These are phyloP conservation scores for Glaciozyma martinii DNA, from an alignment of 768 basidiomycete genomes.

Conservation along the genomic window DNA sequence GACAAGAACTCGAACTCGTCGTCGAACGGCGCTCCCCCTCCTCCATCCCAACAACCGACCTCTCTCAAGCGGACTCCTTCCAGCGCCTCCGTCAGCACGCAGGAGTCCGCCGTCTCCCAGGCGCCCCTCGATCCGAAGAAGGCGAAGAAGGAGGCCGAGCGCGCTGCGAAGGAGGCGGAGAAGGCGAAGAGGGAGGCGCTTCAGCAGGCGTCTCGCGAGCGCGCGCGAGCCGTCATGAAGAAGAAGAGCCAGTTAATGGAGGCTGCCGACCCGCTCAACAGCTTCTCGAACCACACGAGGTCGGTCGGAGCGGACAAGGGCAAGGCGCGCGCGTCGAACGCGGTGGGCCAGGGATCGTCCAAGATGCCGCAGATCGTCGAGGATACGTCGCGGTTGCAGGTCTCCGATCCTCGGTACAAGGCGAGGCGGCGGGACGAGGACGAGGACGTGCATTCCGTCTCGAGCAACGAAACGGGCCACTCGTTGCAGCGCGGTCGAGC, in stretches of 20 bases:
- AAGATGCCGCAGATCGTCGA: slow-evolving; percentile 35
- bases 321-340: slow-evolving; percentile 4
- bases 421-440: slow-evolving; percentile 73
- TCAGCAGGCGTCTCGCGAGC: slow-evolving; percentile 40
- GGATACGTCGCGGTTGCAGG: slow-evolving; percentile 24
- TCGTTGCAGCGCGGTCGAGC: slow-evolving; percentile 25
- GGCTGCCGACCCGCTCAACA: slow-evolving; percentile 34
- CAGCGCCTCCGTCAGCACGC: slow-evolving; percentile 33
- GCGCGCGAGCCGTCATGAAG: slow-evolving; percentile 44
- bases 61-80: slow-evolving; percentile 36
- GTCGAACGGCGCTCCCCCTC: background rate
- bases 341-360: slow-evolving; percentile 25
- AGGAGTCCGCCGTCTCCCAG: background rate
- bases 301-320: background rate
- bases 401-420: slow-evolving; percentile 53
- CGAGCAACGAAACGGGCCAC: slow-evolving; percentile 74
- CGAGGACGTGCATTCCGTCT: slow-evolving; percentile 77
- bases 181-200: slow-evolving; percentile 40
- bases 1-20: background rate
- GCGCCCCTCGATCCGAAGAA: slow-evolving; percentile 40
- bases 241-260: slow-evolving; percentile 40
- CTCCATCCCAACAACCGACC: slow-evolving; percentile 13
- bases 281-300: slow-evolving; percentile 20
- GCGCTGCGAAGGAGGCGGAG: slow-evolving; percentile 37
- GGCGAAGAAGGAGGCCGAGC: slow-evolving; percentile 42